Evolutionary conservation across 2,329 filamentous ascomycete genomes (phyloP), one percentile per base, ranked within the genome.

Genomic region (Grosmannia huntii): DNA sequence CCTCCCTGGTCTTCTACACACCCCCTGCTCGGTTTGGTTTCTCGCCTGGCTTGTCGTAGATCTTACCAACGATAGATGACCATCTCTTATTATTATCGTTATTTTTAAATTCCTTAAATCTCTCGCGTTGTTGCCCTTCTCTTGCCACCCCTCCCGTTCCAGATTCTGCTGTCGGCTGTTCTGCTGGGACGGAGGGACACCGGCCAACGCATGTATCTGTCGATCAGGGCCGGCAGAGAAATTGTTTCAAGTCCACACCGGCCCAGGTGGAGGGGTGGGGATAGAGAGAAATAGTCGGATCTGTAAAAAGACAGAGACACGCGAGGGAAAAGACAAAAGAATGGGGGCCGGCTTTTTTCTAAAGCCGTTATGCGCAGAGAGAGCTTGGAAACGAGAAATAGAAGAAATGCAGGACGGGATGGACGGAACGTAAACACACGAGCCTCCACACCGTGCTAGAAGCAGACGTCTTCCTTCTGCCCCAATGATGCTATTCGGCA

Each of bases 141-240:
- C 33, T 19, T 41, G 12, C n/a, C 52, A 28, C 52, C 55, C 52
- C 57, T 55, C 57, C 59, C 51, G 58, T 33, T 46, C 60, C 59
- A 60, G 36, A 60, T 46, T 57, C 38, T 56, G 38, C 21, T 3
- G 7, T 36, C 23, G 52, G 46, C 21, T 53, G 59, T 57, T 59
- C 28, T 59, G 51, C 41, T 52, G 57, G 33, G 55, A n/a, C 11
- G 52, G 36, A 21, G 28, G 11, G 23, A 23, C 52, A 41, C n/a
- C 23, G 11, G 21, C 25, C 27, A 52, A 52, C 52, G 57, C 54
- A 55, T 51, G 52, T 61, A 60, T 59, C 57, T 62, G 63, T 58
- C 60, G 61, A 62, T 62, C 61, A 64, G 62, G 62, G 55, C 60
- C 57, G 48, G 58, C 60, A 59, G 33, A 59, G 46, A 44, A 52